Base-by-base conservation (phyloP, 139 green algal genomes). In the Bryopsis sp. region DNA sequence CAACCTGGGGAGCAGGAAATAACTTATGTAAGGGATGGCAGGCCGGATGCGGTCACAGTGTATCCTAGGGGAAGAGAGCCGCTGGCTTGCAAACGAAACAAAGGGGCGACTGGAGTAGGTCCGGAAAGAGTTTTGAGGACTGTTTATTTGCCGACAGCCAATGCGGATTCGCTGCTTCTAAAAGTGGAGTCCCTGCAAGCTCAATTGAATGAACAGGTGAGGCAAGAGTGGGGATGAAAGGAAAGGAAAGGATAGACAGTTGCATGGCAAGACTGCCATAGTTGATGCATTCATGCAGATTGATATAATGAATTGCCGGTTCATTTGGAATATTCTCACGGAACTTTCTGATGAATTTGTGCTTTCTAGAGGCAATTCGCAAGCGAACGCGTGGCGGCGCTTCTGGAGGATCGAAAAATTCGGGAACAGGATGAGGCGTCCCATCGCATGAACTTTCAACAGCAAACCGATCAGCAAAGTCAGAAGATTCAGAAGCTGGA, bases 181-280 rank as follows among this genome's bases (percentile, higher is more conserved):
- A 86, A 89, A 46, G 73, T 93, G 7, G 84, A 94, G 69, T 83
- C 82, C 0, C 75, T 96, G 46, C 77, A 92, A 58, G 86, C 88
- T 0, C 88, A 95, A 77, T 79, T 96, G 32, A 82, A 81, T 29
- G 88, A 95, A 63, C 78, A 87, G 82, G 85, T 88, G 67, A 34
- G 60, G 19, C 58, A 63, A 37, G 26, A 8, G 28, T 67, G 34
- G 19, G 19, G 11, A n/a, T 47, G 2, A 31, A 47, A 26, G 39
- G 22, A 26, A 35, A 8, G 33, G 35, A 26, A 68, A 58, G 6
- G 8, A 33, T 35, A 29, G 31, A 36, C 15, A 64, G 57, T 59
- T 7, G n/a, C 43, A 22, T 36, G 43, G 8, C n/a, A n/a, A n/a
- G n/a, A n/a, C n/a, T n/a, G n/a, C n/a, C n/a, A n/a, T n/a, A n/a